Base-by-base conservation (phyloP, 2,329 filamentous ascomycete species). In the Diaporthe sp. region DNA sequence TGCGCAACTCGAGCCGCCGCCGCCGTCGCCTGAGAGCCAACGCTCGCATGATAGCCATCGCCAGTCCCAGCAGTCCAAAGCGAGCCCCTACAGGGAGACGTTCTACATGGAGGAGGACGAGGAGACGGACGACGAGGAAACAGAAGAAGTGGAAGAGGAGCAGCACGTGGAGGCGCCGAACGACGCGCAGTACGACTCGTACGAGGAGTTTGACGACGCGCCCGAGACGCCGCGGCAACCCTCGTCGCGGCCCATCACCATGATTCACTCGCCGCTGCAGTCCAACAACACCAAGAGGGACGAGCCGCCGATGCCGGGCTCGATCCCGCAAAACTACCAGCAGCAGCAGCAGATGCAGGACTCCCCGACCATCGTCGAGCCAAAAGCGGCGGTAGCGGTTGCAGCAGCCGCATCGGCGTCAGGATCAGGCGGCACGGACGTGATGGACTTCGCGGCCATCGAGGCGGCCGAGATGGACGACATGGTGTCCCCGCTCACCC, bases 391-490 rank as follows among this genome's bases (percentile, higher is more conserved):
- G 8, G 34, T 13, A 28, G 46, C 62, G 6, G 28, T 22, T 8
- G 12, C 31, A 15, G 9, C 25, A 13, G 22, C 34, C 34, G 34
- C 51, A 8, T 13, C 44, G 10, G 39, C 51, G 51, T 12, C 46
- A 25, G 12, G 31, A n/a, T 31, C 59, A 6, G 19, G n/a, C 65
- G 42, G 44, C 51, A 69, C 59, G 2, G 69, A 76, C 15, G 68
- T 65, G 6, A 74, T 73, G 53, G 75, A 76, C 62, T 76, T 73
- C n/a, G 75, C 75, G 9, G 71, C 73, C 22, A 74, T 76, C 49
- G 75, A 76, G 61, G 75, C 75, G 28, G 75, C 75, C 49, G 75
- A 76, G 69, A 76, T 76, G 75, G 75, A 75, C 59, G 75, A 76
- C 44, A 49, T 73, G n/a, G 75, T 76, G 17, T 75, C 73, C 1